phyloP scores from a whole-genome alignment of 129 eudicot genomes.

The Flaveria brownii region DNA sequence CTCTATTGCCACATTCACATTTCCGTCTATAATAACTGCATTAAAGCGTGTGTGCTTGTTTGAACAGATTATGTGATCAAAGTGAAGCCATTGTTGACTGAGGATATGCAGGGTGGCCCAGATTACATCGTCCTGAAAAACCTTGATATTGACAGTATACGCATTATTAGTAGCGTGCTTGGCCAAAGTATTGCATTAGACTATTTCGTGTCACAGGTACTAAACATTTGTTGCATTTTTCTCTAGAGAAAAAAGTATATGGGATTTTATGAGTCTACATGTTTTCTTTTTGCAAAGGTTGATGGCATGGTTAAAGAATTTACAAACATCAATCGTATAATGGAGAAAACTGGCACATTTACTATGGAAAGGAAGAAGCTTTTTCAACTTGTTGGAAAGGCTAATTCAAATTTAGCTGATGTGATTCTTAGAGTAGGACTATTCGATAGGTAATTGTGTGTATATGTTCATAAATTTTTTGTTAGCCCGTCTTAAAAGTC shows the following conservation, averaged over 20 bases:
- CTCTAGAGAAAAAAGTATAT: not conserved
- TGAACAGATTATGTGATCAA: conserved; percentile 81
- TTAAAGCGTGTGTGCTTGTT: conserved; percentile 22
- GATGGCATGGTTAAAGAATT: conserved; percentile 96
- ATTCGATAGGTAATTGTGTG: conserved; percentile 70
- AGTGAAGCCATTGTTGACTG: conserved; percentile 66
- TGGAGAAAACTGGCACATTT: conserved; percentile 94
- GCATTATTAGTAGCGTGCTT: conserved; percentile 87
- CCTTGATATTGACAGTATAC: conserved; percentile 82
- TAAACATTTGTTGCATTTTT: not conserved
- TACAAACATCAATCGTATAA: conserved; percentile 75
- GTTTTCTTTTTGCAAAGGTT: conserved; percentile 44
- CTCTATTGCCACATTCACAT: not conserved
- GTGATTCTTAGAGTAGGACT: conserved; percentile 91
- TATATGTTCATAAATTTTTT: not conserved
- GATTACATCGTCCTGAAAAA: conserved; percentile 78
- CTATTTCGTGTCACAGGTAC: conserved; percentile 91
- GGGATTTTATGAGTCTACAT: not conserved
- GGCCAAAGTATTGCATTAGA: conserved; percentile 96
- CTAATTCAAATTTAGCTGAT: conserved; percentile 96
- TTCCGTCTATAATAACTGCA: not conserved
- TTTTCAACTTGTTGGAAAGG: conserved; percentile 94
- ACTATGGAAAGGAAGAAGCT: conserved; percentile 89
- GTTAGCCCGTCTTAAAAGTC: not conserved
- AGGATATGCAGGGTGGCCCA: conserved; percentile 93